A percentile compares a stretch with the other conserved stretches of the same genome.
These are phyloP conservation scores for Fragaria iinumae DNA, from an alignment of 306 rosid species.

Conservation along the genomic window DNA sequence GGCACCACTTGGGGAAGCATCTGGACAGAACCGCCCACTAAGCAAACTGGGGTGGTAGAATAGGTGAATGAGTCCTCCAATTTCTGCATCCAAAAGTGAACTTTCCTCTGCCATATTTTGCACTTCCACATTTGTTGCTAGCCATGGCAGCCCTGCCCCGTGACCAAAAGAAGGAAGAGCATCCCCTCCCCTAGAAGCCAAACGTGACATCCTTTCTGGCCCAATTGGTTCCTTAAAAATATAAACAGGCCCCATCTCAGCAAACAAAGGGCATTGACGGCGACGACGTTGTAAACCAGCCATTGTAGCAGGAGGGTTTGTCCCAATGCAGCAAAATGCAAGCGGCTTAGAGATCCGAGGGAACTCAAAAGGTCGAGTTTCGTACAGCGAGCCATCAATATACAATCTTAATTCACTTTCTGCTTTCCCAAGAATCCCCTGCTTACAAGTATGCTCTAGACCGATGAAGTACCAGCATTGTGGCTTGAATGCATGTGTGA, in stretches of 20 bases:
- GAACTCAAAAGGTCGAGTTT: slow-evolving; percentile 88
- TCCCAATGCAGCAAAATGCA: slow-evolving; percentile 97
- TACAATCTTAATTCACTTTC: slow-evolving; percentile 87
- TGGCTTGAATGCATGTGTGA: slow-evolving; percentile 94
- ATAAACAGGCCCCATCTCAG: slow-evolving; percentile 98
- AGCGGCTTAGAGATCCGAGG: slow-evolving; percentile 94
- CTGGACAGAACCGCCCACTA: slow-evolving; percentile 93
- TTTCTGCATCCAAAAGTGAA: slow-evolving; percentile 84
- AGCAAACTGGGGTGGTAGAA: slow-evolving; percentile 95
- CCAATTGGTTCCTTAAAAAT: slow-evolving; percentile 96
- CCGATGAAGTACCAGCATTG: slow-evolving; percentile 99
- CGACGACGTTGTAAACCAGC: slow-evolving; percentile 99
- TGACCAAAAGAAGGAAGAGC: slow-evolving; percentile 85
- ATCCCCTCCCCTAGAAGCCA: slow-evolving; percentile 96
- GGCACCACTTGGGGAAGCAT: slow-evolving; percentile 95
- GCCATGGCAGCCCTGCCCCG: slow-evolving; percentile 94
- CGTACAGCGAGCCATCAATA: slow-evolving; percentile 83
- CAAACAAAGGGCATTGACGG: slow-evolving; percentile 97
- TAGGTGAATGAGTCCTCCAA: slow-evolving; percentile 84
- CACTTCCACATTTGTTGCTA: slow-evolving; percentile 63
- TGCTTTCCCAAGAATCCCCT: slow-evolving; percentile 77
- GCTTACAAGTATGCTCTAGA: slow-evolving; percentile 81
- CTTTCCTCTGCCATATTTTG: slow-evolving; percentile 77
- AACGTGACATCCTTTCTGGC: slow-evolving; percentile 75
- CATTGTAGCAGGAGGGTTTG: slow-evolving; percentile 99